phyloP scores from a whole-genome alignment of 306 rosid genomes.

The Pterocarpus santalinus region DNA sequence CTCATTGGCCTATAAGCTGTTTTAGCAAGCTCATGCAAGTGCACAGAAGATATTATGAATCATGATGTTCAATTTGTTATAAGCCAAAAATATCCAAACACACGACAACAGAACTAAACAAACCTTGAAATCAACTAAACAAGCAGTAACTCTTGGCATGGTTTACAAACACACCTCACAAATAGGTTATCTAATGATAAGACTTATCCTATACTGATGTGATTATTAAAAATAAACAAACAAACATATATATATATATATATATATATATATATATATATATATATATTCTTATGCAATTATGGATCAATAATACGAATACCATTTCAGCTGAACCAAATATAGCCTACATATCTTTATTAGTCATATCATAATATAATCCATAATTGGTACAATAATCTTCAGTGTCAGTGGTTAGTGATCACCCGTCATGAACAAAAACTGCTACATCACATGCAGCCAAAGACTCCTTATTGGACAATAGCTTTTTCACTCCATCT shows the following conservation, averaged over 20 bases:
- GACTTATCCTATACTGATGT: conserved; percentile 15
- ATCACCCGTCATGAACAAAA: conserved; percentile 90
- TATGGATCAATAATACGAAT: too few species aligned
- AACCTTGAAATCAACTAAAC: neutral
- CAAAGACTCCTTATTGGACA: conserved; percentile 85
- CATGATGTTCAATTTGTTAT: conserved; percentile 24
- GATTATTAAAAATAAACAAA: too few species aligned
- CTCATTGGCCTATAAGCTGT: conserved; percentile 7
- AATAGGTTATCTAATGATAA: neutral
- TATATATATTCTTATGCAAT: too few species aligned
- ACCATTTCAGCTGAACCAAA: conserved; percentile 1
- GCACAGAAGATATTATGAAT: neutral
- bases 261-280: too few species aligned
- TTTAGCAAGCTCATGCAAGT: conserved; percentile 30
- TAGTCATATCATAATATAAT: conserved; percentile 2
- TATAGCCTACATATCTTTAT: neutral
- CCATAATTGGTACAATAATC: conserved; percentile 9
- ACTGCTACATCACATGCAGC: conserved; percentile 93
- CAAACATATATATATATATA: too few species aligned
- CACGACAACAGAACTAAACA: neutral
- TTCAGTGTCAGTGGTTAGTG: conserved; percentile 25
- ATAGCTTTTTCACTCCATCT: conserved; percentile 71
- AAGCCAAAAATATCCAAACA: conserved; percentile 22
- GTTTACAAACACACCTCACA: too few species aligned
- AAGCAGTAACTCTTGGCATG: too few species aligned